phyloP scores from a whole-genome alignment of 2,329 filamentous ascomycete genomes.

The Didymella pinodella region DNA sequence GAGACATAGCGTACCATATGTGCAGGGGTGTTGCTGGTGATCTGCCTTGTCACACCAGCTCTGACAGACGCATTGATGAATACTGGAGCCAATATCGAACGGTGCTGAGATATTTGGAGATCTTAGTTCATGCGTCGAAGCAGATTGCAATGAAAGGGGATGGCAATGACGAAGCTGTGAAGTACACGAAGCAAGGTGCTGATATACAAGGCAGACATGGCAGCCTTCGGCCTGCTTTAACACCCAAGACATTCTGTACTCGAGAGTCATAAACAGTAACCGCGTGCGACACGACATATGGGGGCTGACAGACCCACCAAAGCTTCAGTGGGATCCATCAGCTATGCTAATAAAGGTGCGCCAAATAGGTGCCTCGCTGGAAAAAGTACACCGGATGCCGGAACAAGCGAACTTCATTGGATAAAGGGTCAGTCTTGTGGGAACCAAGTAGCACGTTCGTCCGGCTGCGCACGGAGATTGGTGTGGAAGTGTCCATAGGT shows the following conservation, averaged over 20 bases:
- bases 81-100: constrained; percentile 15
- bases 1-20: constrained; percentile 26
- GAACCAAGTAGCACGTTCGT: constrained; percentile 17
- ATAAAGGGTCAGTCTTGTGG: constrained; percentile 10
- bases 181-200: constrained; percentile 12
- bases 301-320: constrained; percentile 22
- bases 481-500: constrained; percentile 10
- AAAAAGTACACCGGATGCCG: constrained; percentile 19
- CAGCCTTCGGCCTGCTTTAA: constrained; percentile 17
- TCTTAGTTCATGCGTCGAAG: constrained; percentile 6
- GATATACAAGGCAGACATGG: constrained; percentile 17
- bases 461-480: constrained; percentile 19
- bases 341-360: constrained; percentile 20
- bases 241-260: constrained; percentile 16
- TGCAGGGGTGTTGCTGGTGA: constrained; percentile 31
- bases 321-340: constrained; percentile 21
- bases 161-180: constrained; percentile 17
- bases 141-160: constrained; percentile 10
- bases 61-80: constrained; percentile 27
- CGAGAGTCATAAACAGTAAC: constrained; percentile 20
- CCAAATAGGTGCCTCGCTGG: constrained; percentile 20
- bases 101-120: constrained; percentile 10
- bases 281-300: constrained; percentile 23
- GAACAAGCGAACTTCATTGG: constrained; percentile 17
- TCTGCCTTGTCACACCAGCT: constrained; percentile 24